Base-by-base conservation (phyloP, 305 asterid species). In the Coffea humblotiana region DNA sequence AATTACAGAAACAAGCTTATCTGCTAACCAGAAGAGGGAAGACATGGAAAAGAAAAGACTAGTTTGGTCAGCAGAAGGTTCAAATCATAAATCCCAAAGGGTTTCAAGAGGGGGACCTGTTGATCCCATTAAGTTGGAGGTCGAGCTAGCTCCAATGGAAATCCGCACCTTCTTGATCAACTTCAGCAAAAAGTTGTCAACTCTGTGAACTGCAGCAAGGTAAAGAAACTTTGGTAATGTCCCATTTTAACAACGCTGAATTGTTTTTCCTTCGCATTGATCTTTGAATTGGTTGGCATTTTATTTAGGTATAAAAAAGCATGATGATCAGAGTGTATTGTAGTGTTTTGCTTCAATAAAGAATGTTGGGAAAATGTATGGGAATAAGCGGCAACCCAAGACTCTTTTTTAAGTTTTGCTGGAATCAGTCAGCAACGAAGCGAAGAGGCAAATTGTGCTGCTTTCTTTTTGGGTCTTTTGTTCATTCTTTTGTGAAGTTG, bases 21-120 rank as follows among this genome's bases (percentile, higher is more conserved):
- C 98, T 76, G 98, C 98, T n/a, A 94, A 96, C 85, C 98, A 96
- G 90, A 95, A 83, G 87, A 87, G 98, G 81, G 91, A 83, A 79
- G 98, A 90, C 86, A 96, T 92, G 99, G 98, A 93, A 79, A 94
- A 85, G 89, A 94, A 93, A 75, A 85, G 97, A 81, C 80, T 93
- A 64, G 82, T 85, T 61, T 96, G 99, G 99, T 92, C 89, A 90
- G 97, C 83, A 27, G 92, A 90, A 80, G 88, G 90, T 72, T 84
- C 90, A 45, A 84, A 80, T 45, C 67, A 85, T 27, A 71, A 78
- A 51, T 78, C 51, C 37, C 72, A 73, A 45, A 83, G 78, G 2
- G 80, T 69, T 27, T 58, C 27, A 40, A 85, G 97, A 90, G 97
- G 99, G 10, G 88, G 86, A 61, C 94, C 97, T 23, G 85, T 96